phyloP scores from a whole-genome alignment of 768 basidiomycete species.

The Pleurotus cornucopiae region DNA sequence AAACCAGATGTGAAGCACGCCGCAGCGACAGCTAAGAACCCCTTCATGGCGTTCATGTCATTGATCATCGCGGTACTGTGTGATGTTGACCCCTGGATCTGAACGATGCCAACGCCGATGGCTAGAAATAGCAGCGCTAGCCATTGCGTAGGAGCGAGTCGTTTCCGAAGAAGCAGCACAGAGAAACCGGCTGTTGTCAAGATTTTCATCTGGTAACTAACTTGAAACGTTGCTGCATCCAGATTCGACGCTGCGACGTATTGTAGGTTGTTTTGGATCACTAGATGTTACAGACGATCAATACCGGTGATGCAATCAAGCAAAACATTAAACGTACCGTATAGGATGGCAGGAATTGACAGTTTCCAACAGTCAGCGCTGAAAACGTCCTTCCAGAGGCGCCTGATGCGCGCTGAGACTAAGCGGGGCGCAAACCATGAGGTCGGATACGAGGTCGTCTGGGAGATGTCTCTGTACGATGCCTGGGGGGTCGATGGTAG shows the following conservation, averaged over 20 bases:
- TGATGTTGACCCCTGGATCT: conserved; percentile 52
- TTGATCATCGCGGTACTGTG: conserved; percentile 28
- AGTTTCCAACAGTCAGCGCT: conserved; percentile 96
- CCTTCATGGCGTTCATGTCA: conserved; percentile 77
- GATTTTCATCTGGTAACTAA: conserved; percentile 97
- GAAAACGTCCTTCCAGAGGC: conserved; percentile 67
- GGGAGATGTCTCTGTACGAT: conserved; percentile 16
- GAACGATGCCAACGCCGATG: conserved; percentile 85
- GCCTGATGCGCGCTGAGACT: conserved; percentile 43
- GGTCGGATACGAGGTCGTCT: conserved; percentile 1
- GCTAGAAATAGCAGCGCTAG: conserved; percentile 80
- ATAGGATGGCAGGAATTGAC: conserved; percentile 94
- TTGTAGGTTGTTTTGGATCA: conserved; percentile 94
- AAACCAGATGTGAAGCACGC: conserved; percentile 96
- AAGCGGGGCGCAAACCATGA: conserved; percentile 23
- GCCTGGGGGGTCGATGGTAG: conserved; percentile 16
- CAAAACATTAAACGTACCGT: conserved; percentile 39
- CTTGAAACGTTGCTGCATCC: conserved; percentile 94
- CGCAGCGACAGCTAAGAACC: conserved; percentile 84
- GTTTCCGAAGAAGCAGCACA: conserved; percentile 74
- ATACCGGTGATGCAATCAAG: neutral
- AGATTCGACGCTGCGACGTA: conserved; percentile 93
- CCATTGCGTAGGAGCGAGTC: conserved; percentile 77
- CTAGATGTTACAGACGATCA: conserved; percentile 27
- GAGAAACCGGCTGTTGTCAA: conserved; percentile 91